A percentile compares a stretch with the other conserved stretches of the same genome.
Evolutionary conservation across 2,329 filamentous ascomycete species (phyloP).

Genomic region (Penicillium verrucosum): DNA sequence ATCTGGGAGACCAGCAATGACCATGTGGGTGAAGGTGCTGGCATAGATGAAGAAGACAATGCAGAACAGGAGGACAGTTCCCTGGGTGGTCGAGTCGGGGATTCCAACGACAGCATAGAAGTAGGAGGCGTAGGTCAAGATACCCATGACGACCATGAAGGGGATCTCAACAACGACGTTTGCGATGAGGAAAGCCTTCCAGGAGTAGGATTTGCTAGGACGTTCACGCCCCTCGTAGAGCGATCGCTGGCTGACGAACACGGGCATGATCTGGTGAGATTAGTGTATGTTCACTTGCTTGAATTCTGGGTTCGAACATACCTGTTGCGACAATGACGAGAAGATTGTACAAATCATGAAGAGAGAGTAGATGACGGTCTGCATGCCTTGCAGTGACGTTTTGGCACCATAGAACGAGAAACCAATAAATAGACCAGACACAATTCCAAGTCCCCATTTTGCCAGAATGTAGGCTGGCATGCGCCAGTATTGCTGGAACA

Average conservation of each 20-base stretch:
- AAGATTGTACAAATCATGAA: slow-evolving; percentile 80
- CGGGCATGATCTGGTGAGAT: slow-evolving; percentile 60
- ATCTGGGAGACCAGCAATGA: slow-evolving; percentile 71
- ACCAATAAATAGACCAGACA: slow-evolving; percentile 68
- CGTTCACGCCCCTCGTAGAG: slow-evolving; percentile 83
- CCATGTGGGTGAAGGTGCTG: slow-evolving; percentile 74
- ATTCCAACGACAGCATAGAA: slow-evolving; percentile 73
- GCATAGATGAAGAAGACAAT: slow-evolving; percentile 75
- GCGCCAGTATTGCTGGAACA: slow-evolving; percentile 88
- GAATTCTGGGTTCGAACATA: not conserved
- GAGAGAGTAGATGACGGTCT: slow-evolving; percentile 81
- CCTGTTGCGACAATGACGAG: slow-evolving; percentile 22
- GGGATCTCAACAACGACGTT: slow-evolving; percentile 82
- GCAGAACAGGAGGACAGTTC: slow-evolving; percentile 73
- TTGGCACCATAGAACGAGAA: slow-evolving; percentile 73
- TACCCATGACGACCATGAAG: slow-evolving; percentile 72
- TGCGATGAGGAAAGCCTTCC: slow-evolving; percentile 79
- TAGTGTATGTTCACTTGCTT: not conserved
- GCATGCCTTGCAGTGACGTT: slow-evolving; percentile 70
- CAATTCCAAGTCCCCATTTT: slow-evolving; percentile 66
- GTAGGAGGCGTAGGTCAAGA: slow-evolving; percentile 74
- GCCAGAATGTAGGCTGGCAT: slow-evolving; percentile 81
- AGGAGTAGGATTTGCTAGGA: slow-evolving; percentile 78
- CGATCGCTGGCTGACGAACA: slow-evolving; percentile 76
- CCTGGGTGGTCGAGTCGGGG: slow-evolving; percentile 64